Evolutionary conservation across 2,329 filamentous ascomycete genomes (phyloP), one percentile per base, ranked within the genome.

Genomic region (Tolypocladium guangdongense): DNA sequence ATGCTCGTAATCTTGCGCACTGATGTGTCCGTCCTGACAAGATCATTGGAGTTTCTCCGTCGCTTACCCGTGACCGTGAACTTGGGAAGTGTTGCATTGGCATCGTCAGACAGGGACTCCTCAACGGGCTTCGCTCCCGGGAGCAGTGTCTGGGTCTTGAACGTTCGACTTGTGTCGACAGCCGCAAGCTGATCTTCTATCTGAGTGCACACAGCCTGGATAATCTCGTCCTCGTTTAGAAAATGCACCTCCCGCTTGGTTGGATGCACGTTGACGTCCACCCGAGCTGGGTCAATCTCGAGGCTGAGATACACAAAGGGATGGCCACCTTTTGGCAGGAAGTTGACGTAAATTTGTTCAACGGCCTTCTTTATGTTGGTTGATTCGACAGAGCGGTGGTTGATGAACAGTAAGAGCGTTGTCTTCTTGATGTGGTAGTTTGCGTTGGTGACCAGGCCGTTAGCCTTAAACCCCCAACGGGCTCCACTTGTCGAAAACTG

Each of bases 201-300:
- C 52, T 88, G 81, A 56, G 85, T 82, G 71, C 91, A 96, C 5
- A 99, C 84, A 16, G 82, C 80, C 58, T 93, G 88, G 48, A 93
- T 87, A 47, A 99, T 95, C 61, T 99, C 93, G 58, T 99, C 93
- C 66, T 99, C 93, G 57, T 97, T 96, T 24, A 99, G 77, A 62
- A 99, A 97, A 64, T 97, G 93, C 22, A 99, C 93, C 66, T 99
- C 92, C 50, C 90, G 80, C 68, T 99, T 99, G 0, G 93, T 99
- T 0, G 93, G 93, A 68, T 99, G 93, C 0, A 99, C 87, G 61
- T 99, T 99, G 64, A 99, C 95, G 67, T 99, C 93, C 4, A 99
- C 90, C 52, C 92, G 80, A 30, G 87, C 83, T 1, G 93, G 92
- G 61, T 97, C 91, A 54, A 99, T 95, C 55, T 96, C 88, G 2